Percentiles rank a stretch among this genome's conserved stretches.
These are phyloP conservation scores for Candolleomyces eurysporus DNA, from an alignment of 768 basidiomycete genomes.

Conservation along the genomic window DNA sequence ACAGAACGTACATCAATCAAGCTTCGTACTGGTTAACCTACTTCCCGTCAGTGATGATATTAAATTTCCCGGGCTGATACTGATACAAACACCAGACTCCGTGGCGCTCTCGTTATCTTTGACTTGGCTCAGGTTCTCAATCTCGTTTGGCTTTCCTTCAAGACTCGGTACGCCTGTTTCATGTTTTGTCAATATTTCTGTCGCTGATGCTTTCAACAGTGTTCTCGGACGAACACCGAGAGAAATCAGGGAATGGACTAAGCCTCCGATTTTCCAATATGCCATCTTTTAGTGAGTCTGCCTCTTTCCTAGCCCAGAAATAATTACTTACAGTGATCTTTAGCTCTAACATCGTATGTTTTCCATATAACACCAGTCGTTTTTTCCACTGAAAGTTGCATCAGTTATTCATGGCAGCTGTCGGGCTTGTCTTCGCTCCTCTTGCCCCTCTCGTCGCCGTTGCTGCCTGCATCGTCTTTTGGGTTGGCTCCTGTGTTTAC, in stretches of 20 bases:
- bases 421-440: constrained; percentile 92
- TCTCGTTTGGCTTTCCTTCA: constrained; percentile 80
- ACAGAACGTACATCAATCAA: constrained; percentile 88
- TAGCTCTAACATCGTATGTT: constrained; percentile 57
- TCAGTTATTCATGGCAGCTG: constrained; percentile 87
- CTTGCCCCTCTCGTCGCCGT: constrained; percentile 87
- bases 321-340: constrained; percentile 7
- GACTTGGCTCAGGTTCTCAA: constrained; percentile 96
- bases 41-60: constrained; percentile 68
- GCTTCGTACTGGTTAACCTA: constrained; percentile 91
- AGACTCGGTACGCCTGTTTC: constrained; percentile 57
- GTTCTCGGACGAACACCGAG: constrained; percentile 86
- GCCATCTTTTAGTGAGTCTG: constrained; percentile 73
- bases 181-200: constrained; percentile 3
- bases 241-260: constrained; percentile 86
- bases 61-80: neutral
- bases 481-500: constrained; percentile 84
- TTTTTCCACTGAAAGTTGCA: neutral
- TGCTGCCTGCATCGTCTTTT: constrained; percentile 82
- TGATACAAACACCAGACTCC: constrained; percentile 50
- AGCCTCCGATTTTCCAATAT: constrained; percentile 88
- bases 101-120: constrained; percentile 92
- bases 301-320: constrained; percentile 10
- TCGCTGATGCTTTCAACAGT: constrained; percentile 31
- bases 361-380: neutral